Evolutionary conservation across 176 grass and related monocot genomes (phyloP), one percentile per base, ranked within the genome.

Genomic region (Chloris gayana): DNA sequence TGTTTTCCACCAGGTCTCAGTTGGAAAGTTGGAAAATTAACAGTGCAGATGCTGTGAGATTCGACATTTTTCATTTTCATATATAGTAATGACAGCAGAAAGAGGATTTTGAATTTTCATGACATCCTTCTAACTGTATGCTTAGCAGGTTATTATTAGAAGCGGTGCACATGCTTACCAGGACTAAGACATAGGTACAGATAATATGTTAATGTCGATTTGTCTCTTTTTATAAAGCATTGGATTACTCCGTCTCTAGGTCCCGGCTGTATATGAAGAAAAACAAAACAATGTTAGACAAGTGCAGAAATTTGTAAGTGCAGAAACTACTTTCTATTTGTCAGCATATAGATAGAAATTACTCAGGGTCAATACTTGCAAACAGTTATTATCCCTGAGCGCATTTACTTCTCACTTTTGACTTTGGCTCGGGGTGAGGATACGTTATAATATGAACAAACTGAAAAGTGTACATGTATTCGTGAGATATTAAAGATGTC

Each of bases 141-240:
- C 37, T 81, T 49, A 14, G 58, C 73, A 82, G n/a, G 57, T 61
- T 64, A 73, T 58, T 70, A 63, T 49, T 71, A 35, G 53, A 77
- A 78, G 8, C 17, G 32, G 31, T 6, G 22, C 9, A 42, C 50
- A 80, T 46, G 74, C 63, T 88, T 91, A 97, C 91, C 88, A 91
- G 94, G 70, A 62, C 86, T 93, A 82, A 93, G 88, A 64, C 94
- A 97, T 25, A 97, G 56, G 84, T 93, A 93, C 66, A 97, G 94
- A 75, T 83, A 82, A 81, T 93, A 97, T 39, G 88, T 93, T 75
- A 88, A 76, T 61, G 87, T 90, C 50, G 93, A 87, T 88, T 95
- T 95, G 85, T 90, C 90, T 59, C 93, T 84, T 89, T 86, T 95
- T 66, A 95, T 88, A 60, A 95, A 95, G 26, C 93, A 95, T 50